phyloP scores from a whole-genome alignment of 441 rosid genomes.

The Euphorbia corollata region DNA sequence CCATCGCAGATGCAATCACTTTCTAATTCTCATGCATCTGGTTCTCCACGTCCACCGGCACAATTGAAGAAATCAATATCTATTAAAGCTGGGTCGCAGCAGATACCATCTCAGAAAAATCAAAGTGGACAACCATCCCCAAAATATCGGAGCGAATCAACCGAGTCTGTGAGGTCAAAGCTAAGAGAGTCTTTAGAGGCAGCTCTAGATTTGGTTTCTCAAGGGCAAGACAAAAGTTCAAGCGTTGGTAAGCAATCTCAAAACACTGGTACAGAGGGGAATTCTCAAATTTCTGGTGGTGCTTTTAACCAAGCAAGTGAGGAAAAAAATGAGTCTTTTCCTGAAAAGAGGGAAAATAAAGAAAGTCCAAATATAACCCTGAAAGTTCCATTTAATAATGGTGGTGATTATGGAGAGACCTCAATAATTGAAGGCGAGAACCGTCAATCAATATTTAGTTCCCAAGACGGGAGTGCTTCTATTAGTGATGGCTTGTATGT shows the following conservation, averaged over 20 bases:
- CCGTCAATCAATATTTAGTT: constrained; percentile 36
- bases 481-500: constrained; percentile 62
- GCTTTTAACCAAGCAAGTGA: constrained; percentile 17
- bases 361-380: constrained; percentile 22
- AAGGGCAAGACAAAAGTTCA: constrained; percentile 27
- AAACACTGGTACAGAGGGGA: constrained; percentile 29
- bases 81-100: constrained; percentile 36
- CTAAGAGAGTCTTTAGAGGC: constrained; percentile 74
- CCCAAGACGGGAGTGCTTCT: constrained; percentile 54
- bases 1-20: constrained; percentile 36
- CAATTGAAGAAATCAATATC: constrained; percentile 37
- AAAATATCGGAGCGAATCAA: constrained; percentile 39
- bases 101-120: constrained; percentile 27
- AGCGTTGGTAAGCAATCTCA: constrained; percentile 31
- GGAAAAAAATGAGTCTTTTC: constrained; percentile 23
- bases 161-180: constrained; percentile 76
- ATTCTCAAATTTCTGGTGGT: constrained; percentile 25
- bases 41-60: constrained; percentile 34
- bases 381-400: constrained; percentile 22
- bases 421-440: constrained; percentile 29
- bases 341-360: constrained; percentile 19
- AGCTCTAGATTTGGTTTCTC: constrained; percentile 67
- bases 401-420: constrained; percentile 21
- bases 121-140: constrained; percentile 33
- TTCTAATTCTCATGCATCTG: constrained; percentile 25